Conservation (phyloP, 257 asterid genomes). For the Ophiorrhiza pumila region DNA sequence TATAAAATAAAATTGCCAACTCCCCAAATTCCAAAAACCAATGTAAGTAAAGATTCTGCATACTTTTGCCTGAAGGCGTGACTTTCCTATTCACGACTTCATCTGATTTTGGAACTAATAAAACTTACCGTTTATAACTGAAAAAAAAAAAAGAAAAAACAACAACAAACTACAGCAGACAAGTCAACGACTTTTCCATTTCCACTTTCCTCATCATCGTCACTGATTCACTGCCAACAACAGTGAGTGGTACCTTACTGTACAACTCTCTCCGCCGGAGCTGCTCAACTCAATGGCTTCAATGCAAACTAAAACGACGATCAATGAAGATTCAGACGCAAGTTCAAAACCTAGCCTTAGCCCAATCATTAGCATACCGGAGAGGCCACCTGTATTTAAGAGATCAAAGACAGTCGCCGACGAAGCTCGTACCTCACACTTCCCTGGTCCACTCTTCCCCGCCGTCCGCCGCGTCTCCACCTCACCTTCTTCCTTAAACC, state of each 20-base stretch:
- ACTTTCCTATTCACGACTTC: background rate
- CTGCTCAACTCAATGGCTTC: slow-evolving; percentile 1
- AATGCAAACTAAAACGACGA: slow-evolving; percentile 23
- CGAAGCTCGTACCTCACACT: slow-evolving; percentile 41
- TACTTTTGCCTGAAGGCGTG: background rate
- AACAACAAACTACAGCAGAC: background rate
- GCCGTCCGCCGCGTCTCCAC: slow-evolving; percentile 60
- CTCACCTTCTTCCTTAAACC: slow-evolving; percentile 27
- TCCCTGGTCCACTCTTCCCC: slow-evolving; percentile 53
- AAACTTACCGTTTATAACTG: no score
- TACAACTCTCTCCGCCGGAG: background rate
- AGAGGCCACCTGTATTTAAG: slow-evolving; percentile 55
- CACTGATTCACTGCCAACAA: no score
- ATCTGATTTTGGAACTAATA: background rate
- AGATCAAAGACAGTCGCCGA: slow-evolving; percentile 52
- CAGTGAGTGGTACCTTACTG: background rate
- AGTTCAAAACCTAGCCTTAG: slow-evolving; percentile 28
- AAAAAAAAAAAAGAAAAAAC: no score
- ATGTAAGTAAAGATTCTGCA: background rate
- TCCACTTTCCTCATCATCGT: background rate
- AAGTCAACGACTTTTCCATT: slow-evolving; percentile 1
- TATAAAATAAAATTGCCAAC: background rate
- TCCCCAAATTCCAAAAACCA: background rate
- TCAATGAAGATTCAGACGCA: slow-evolving; percentile 30
- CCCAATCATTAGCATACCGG: slow-evolving; percentile 39